Conservation (phyloP, 768 basidiomycete species). For the Grammothele lineata region DNA sequence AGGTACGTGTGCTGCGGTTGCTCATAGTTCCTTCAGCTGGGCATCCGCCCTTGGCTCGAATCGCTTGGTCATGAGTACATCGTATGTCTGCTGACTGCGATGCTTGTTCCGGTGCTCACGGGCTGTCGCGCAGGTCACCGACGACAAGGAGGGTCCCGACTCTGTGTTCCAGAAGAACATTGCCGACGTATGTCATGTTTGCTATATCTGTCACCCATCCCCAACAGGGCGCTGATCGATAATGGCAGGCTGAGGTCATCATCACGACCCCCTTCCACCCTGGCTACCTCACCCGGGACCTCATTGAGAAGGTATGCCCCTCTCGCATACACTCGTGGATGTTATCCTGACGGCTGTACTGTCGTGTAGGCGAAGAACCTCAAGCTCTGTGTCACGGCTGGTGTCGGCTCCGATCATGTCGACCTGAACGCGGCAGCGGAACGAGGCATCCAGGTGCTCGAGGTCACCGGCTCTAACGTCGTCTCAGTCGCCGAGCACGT, state of each 20-base stretch:
- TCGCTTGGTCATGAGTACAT: conserved; percentile 72
- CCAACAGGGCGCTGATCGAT: not conserved
- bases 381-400: conserved; percentile 86
- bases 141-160: conserved; percentile 78
- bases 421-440: conserved; percentile 88
- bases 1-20: not conserved
- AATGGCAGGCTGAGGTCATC: conserved; percentile 64
- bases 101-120: not conserved
- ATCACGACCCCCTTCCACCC: conserved; percentile 89
- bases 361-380: conserved; percentile 64
- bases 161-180: conserved; percentile 83
- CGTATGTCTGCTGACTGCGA: conserved; percentile 33
- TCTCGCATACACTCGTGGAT: no score
- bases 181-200: conserved; percentile 52
- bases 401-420: conserved; percentile 88
- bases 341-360: no score
- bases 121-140: conserved; percentile 50
- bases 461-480: conserved; percentile 86
- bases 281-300: conserved; percentile 72
- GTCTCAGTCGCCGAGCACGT: conserved; percentile 91
- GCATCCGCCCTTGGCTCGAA: conserved; percentile 64
- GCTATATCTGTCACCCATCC: no score
- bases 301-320: conserved; percentile 48
- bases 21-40: conserved; percentile 44
- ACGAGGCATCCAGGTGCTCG: conserved; percentile 57